Base-by-base conservation (phyloP, 2,329 filamentous ascomycete genomes). In the Westerdykella aurantiaca region DNA sequence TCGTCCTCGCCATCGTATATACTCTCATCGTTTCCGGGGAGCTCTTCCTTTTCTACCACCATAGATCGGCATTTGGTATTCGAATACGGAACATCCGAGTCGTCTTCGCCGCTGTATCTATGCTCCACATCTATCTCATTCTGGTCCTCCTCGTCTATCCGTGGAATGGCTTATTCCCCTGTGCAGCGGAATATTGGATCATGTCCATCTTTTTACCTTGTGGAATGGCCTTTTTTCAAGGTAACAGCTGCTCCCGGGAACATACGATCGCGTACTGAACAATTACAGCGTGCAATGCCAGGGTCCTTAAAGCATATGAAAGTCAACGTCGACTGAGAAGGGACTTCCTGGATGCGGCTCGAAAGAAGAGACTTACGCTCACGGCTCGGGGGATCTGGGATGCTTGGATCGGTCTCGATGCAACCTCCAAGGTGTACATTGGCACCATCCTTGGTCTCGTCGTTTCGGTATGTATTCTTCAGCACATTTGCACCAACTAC, bases 181-280 rank as follows among this genome's bases (percentile, higher is more conserved):
- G 62, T 41, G 51, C 56, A 9, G 64, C 63, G n/a, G 64, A 67
- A 40, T 68, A 63, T 44, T 67, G 62, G 63, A 56, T 67, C 38
- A 68, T 68, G 65, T 65, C 61, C 9, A 49, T 67, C 16, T 66
- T 66, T 31, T 50, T 67, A 10, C 65, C 65, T 6, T 58, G 54
- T 6, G 65, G 65, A n/a, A 67, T 68, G 60, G 64, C 64, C 4
- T 53, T 67, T 16, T 68, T 68, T 43, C 64, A 67, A 53, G 60
- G 64, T 65, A 50, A 39, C 46, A 37, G 16, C 13, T 12, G 7
- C 11, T 34, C 5, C 18, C 13, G 17, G 16, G 10, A 14, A 16
- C 34, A 39, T 23, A 21, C 7, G 25, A 37, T 39, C 34, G 16
- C 34, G 34, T 25, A 31, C 16, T 21, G 37, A 39, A 39, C 7